Evolutionary conservation across 257 asterid genomes (phyloP), one percentile per base, ranked within the genome.

Genomic region (Plectranthus barbatus): DNA sequence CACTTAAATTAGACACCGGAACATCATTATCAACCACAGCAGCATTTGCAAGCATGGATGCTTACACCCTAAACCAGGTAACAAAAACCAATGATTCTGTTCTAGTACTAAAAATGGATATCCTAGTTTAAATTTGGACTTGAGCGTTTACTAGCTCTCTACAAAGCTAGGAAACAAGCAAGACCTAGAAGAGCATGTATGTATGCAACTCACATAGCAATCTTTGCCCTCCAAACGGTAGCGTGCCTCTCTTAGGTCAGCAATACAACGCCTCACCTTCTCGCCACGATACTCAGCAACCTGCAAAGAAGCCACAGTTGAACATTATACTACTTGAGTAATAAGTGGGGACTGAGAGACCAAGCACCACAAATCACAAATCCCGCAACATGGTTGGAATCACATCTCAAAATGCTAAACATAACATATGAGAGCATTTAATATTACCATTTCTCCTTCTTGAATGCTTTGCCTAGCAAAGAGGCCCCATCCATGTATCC

Each of bases 401-500:
- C 19, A 63, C 41, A 56, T n/a, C 58, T 11, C 62, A 50, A 31
- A 24, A 7, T 51, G 41, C 26, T 21, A 18, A 51, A 55, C 49
- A 36, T 6, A 64, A 47, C 59, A 53, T 44, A 21, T 20, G 9
- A 46, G 49, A 42, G n/a, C n/a, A 48, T 60, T 36, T 56, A 26
- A 18, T 41, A 63, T 40, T 84, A 93, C 99, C 99, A 93, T 90
- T 63, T 90, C 88, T 60, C 97, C 97, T 80, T 85, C 96, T 76
- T 79, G 96, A 63, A 93, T 87, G 76, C 60, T 90, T 66, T 84
- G 69, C 64, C 88, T 78, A 53, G 97, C 97, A 84, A 90, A 93
- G 71, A 93, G 97, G 66, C 99, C 99, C 97, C 99, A 93, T 56
- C 97, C 99, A 74, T 93, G 99, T 61, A 93, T 86, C 73, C 96